These are phyloP conservation scores for Saccharomyces mikatae DNA, from an alignment of 805 yeast genomes.

Conservation along the genomic window DNA sequence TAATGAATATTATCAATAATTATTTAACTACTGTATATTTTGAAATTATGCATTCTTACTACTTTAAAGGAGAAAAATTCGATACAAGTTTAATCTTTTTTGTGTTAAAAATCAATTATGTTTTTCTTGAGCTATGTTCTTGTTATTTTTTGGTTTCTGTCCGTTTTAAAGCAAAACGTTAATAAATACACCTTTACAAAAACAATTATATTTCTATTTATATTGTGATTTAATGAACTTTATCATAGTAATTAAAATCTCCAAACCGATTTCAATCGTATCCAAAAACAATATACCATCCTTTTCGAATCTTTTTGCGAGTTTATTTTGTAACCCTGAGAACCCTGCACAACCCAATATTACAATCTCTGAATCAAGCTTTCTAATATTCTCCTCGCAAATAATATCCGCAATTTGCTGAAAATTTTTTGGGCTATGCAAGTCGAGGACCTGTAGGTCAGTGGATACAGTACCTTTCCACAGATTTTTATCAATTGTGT, in stretches of 20 bases:
- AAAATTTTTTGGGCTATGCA: conserved; percentile 10
- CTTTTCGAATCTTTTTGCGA: conserved; percentile 3
- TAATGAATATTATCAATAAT: conserved; percentile 1
- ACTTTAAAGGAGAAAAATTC: neutral
- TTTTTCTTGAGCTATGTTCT: neutral
- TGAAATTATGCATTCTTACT: neutral
- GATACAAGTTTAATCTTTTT: neutral
- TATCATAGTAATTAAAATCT: conserved; percentile 3
- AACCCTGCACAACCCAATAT: conserved; percentile 27
- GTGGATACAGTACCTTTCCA: conserved; percentile 22
- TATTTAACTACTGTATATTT: neutral
- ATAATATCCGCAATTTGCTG: conserved; percentile 12
- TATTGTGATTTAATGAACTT: conserved; percentile 1
- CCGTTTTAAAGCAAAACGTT: neutral
- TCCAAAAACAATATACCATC: conserved; percentile 7
- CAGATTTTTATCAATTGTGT: conserved; percentile 1
- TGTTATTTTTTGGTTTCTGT: rapidly evolving
- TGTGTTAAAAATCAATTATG: neutral
- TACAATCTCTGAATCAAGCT: conserved; percentile 11
- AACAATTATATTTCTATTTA: neutral
- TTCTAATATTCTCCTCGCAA: conserved; percentile 10
- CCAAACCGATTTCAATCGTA: conserved; percentile 8
- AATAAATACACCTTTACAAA: neutral
- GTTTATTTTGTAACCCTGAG: conserved; percentile 13
- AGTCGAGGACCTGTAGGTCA: conserved; percentile 16